A percentile compares a stretch with the other conserved stretches of the same genome.
phyloP scores from a whole-genome alignment of 306 rosid genomes.

The Trifolium repens region DNA sequence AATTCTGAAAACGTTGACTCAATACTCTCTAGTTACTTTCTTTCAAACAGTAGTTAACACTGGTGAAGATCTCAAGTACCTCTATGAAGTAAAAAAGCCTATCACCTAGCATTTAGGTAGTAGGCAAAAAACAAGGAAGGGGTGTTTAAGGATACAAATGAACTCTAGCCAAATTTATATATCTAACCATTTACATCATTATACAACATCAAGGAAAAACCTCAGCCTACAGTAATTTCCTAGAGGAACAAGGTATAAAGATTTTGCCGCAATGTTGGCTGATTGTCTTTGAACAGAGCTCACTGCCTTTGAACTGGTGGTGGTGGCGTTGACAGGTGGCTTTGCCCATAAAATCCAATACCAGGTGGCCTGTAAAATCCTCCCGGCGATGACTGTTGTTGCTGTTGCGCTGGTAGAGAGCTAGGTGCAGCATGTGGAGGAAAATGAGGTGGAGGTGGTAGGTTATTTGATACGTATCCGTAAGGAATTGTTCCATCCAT shows the following conservation, averaged over 20 bases:
- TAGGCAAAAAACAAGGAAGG: constrained; percentile 2
- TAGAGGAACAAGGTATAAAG: constrained; percentile 37
- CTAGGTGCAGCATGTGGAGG: constrained; percentile 68
- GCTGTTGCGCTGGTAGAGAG: constrained; percentile 61
- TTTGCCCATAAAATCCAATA: constrained; percentile 79
- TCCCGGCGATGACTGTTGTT: constrained; percentile 59
- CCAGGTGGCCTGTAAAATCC: constrained; percentile 79
- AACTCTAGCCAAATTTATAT: constrained; percentile 41
- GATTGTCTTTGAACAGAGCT: constrained; percentile 42
- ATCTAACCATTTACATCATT: constrained; percentile 68
- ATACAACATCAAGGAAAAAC: constrained; percentile 50
- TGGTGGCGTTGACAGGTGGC: constrained; percentile 66
- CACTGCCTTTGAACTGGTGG: constrained; percentile 81
- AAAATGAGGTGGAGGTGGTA: constrained; percentile 84
- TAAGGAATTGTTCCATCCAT: constrained; percentile 66
- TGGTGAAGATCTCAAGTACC: constrained; percentile 15
- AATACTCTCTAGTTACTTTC: neutral
- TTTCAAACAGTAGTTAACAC: constrained; percentile 7
- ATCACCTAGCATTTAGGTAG: constrained; percentile 22
- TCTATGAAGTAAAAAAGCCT: constrained; percentile 39
- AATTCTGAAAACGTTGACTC: too few relatives aligned
- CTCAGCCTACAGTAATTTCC: constrained; percentile 44
- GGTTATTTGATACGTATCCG: constrained; percentile 61
- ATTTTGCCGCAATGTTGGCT: constrained; percentile 30
- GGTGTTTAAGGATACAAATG: constrained; percentile 21